Base-by-base conservation (phyloP, 2,329 filamentous ascomycete species). In the Dothideomycetidae sp. region DNA sequence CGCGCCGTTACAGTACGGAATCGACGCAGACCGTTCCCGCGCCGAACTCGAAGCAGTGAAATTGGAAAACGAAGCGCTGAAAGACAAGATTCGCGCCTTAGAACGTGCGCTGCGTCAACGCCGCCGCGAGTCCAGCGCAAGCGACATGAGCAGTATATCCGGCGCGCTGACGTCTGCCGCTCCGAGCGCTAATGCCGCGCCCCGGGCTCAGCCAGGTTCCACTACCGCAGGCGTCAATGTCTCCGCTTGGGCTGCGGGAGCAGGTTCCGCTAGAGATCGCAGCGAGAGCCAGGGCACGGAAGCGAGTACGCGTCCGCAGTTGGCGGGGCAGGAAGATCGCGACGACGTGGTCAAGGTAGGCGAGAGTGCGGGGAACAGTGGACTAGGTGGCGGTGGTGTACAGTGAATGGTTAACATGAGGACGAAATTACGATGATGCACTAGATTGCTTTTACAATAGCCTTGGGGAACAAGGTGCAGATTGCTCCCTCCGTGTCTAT, bases 41-140 rank as follows among this genome's bases (percentile, higher is more conserved):
- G 55, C 56, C 5, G 64, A 67, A 50, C 50, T 67, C 38, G 64
- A 67, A 43, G 59, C 61, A 36, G 64, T 63, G 23, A 67, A 67
- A 53, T 52, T 52, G 31, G 64, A 68, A 51, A 68, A 68, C 49
- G 64, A 67, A 33, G 44, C 48, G 26, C 47, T 68, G 41, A 61
- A 63, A 44, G 57, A 61, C 45, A 55, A 62, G 38, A 64, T 68
- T n/a, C 53, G 61, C 36, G 58, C 63, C 36, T 45, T 68, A 35
- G 64, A 68, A 45, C 54, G 58, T 17, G 53, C 56, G 41, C 53
- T 67, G 40, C 54, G 48, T 42, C 43, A 40, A 44, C 53, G 53
- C 5, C 42, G 55, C 30, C 46, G 52, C 4, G 48, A 52, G 35
- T 50, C 46, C 39, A 52, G 50, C 33, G 47, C 51, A 51, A 48